phyloP scores from a whole-genome alignment of 768 basidiomycete species.

The Rubroboletus satanas region DNA sequence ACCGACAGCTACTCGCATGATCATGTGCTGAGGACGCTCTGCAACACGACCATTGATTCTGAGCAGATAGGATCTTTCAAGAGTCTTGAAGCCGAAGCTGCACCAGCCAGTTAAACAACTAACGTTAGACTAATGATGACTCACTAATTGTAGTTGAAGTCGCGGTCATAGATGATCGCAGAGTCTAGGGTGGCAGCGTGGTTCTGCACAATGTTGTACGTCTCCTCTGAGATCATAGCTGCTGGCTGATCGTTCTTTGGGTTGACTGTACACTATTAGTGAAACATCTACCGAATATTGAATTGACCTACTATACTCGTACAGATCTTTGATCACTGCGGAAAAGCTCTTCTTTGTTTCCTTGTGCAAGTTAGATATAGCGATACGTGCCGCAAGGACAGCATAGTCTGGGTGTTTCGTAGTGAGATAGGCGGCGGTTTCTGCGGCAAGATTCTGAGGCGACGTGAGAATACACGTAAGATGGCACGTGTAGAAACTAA shows the following conservation, averaged over 20 bases:
- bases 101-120: background rate
- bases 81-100: constrained; percentile 99
- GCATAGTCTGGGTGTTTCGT: constrained; percentile 98
- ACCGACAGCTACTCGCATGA: constrained; percentile 99
- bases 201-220: constrained; percentile 74
- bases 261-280: constrained; percentile 56
- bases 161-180: constrained; percentile 95
- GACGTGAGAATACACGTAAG: constrained; percentile 2
- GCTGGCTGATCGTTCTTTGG: constrained; percentile 88
- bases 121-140: constrained; percentile 25
- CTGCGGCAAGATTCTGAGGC: constrained; percentile 85
- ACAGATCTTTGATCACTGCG: constrained; percentile 85
- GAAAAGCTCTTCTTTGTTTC: constrained; percentile 98
- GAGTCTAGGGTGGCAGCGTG: constrained; percentile 84
- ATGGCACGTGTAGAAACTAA: constrained; percentile 37
- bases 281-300: background rate
- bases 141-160: constrained; percentile 95
- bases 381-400: constrained; percentile 95
- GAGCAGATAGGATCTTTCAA: constrained; percentile 95
- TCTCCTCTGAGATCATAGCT: constrained; percentile 88
- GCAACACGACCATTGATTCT: constrained; percentile 92
- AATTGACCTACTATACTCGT: constrained; percentile 68
- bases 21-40: constrained; percentile 97
- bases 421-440: constrained; percentile 96
- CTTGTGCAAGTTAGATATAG: constrained; percentile 98